Percentiles rank a stretch among this genome's conserved stretches.
phyloP scores from a whole-genome alignment of 1,284 basidiomycete species.

The Leccinum subrobustum region DNA sequence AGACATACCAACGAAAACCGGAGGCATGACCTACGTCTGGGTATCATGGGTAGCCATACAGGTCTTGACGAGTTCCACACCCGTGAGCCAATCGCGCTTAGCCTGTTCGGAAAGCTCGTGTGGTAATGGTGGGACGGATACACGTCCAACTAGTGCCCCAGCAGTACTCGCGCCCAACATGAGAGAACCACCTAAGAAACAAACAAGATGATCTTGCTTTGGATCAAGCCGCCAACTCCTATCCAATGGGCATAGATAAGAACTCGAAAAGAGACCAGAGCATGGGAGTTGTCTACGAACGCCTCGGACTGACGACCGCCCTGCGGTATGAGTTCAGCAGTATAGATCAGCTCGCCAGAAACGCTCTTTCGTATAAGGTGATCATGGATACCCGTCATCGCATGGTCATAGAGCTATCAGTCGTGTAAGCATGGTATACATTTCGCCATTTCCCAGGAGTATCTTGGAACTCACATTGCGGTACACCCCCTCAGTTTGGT shows the following conservation, averaged over 20 bases:
- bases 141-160: conserved; percentile 44
- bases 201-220: conserved; percentile 96
- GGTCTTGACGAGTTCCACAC: conserved; percentile 80
- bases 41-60: conserved; percentile 90
- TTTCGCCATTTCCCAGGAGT: neutral
- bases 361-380: conserved; percentile 70
- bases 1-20: neutral
- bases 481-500: conserved; percentile 78
- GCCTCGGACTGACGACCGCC: conserved; percentile 42
- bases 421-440: conserved; percentile 1
- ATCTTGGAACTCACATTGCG: conserved; percentile 50
- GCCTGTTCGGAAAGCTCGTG: conserved; percentile 55
- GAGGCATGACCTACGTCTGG: conserved; percentile 59
- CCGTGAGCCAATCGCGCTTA: conserved; percentile 79
- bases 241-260: conserved; percentile 8
- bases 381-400: conserved; percentile 80
- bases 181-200: conserved; percentile 90
- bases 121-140: conserved; percentile 61
- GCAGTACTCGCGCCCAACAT: conserved; percentile 86
- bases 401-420: conserved; percentile 79
- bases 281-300: conserved; percentile 37
- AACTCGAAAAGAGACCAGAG: conserved; percentile 1
- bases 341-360: conserved; percentile 67
- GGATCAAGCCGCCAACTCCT: conserved; percentile 73
- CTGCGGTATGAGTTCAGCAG: conserved; percentile 76